Percentiles rank a stretch among this genome's conserved stretches.
phyloP scores from a whole-genome alignment of 1,139 yeast genomes.

The Yamadazyma kanchanaburiensis region DNA sequence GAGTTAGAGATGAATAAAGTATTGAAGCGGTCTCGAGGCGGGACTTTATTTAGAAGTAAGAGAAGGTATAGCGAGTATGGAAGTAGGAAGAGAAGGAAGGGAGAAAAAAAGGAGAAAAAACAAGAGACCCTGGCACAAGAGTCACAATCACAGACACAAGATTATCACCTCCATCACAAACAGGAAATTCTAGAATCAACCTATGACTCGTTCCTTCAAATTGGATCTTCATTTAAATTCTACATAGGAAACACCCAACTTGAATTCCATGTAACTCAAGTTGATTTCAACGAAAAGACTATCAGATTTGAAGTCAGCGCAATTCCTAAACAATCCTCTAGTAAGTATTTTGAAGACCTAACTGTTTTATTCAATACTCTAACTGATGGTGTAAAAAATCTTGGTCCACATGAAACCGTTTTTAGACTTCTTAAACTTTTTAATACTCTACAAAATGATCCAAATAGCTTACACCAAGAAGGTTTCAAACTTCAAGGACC shows the following conservation, averaged over 20 bases:
- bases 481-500: too few species aligned
- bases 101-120: background rate
- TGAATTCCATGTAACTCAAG: conserved; percentile 4
- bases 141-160: background rate
- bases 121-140: background rate
- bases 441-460: conserved; percentile 3
- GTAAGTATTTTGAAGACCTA: too few species aligned
- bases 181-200: conserved; percentile 5
- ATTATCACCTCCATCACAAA: conserved; percentile 4
- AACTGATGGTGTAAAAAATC: too few species aligned
- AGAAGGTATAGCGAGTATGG: conserved; percentile 1
- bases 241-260: conserved; percentile 1
- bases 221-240: conserved; percentile 7
- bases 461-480: background rate
- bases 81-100: conserved; percentile 1
- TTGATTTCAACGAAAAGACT: conserved; percentile 4
- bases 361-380: too few species aligned
- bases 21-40: conserved; percentile 3
- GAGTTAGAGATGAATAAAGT: conserved; percentile 6
- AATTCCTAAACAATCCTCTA: too few species aligned
- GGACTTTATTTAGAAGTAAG: conserved; percentile 4
- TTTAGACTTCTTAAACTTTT: too few species aligned
- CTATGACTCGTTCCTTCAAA: conserved; percentile 5
- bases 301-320: conserved; percentile 5
- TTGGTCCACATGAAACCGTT: too few species aligned